Percentiles rank a stretch among this genome's conserved stretches.
Conservation (phyloP, 139 green algal species). For the Chlamydomonas sp. region DNA sequence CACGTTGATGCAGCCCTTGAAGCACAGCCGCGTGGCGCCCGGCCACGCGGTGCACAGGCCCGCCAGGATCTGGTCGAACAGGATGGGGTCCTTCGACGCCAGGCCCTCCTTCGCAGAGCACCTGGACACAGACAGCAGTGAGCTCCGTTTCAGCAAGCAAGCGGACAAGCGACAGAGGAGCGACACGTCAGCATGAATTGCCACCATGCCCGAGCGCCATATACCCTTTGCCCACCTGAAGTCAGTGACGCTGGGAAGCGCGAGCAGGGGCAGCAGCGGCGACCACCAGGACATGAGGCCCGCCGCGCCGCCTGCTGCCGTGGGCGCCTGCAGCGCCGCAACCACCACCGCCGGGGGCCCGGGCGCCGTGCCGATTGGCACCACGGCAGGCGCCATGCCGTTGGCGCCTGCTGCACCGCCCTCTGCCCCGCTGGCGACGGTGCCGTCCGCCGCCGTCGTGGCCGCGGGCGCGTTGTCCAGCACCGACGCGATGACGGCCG, state of each 20-base stretch:
- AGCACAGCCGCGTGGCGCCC: conserved; percentile 30
- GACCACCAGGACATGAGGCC: conserved; percentile 32
- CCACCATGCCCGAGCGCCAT: not conserved
- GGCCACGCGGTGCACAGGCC: conserved; percentile 29
- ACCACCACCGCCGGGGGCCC: not conserved
- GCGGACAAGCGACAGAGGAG: too few species aligned
- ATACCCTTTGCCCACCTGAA: conserved; percentile 3
- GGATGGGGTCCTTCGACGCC: conserved; percentile 21
- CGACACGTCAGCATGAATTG: not conserved
- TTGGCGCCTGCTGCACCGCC: not conserved
- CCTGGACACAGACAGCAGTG: not conserved
- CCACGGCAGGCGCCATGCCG: not conserved
- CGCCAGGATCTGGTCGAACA: conserved; percentile 36
- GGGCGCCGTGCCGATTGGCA: not conserved
- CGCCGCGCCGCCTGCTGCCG: not conserved
- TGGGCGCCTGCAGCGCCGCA: not conserved
- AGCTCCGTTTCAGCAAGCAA: too few species aligned
- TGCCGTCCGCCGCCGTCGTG: not conserved
- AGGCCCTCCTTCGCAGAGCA: conserved; percentile 39
- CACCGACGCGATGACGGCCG: conserved; percentile 22
- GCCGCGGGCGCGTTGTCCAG: conserved; percentile 26
- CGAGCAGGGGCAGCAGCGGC: conserved; percentile 36
- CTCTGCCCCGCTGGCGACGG: not conserved
- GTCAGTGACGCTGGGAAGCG: conserved; percentile 31
- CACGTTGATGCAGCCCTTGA: conserved; percentile 39